Evolutionary conservation across 306 rosid species (phyloP), one percentile per base, ranked within the genome.

Genomic region (Lagenaria siceraria): DNA sequence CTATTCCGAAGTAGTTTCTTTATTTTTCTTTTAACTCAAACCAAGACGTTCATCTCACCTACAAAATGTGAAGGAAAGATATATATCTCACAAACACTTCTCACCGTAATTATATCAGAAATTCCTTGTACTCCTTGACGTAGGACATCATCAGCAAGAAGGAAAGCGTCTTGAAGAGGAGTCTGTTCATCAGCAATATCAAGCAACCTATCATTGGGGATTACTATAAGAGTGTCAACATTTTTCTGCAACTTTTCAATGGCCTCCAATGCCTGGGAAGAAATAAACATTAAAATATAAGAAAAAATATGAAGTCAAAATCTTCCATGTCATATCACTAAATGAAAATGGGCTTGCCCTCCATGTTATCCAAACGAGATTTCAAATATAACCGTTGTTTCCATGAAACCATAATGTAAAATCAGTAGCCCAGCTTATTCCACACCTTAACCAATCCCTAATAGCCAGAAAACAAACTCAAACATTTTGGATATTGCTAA

Each of bases 101-200:
- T 86, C 82, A 91, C 98, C 7, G 92, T 93, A 82, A 93, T 91
- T 52, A 93, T 93, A 80, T 93, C 98, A 51, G 98, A 92, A 86
- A 93, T 93, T 84, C 98, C 98, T 84, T 93, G 98, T 21, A 93
- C 98, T 84, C 98, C 98, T 80, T 93, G 98, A 53, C 97, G 92
- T 42, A 93, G 88, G 80, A 93, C 98, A 85, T 93, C 98, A 84
- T 91, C 98, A 13, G 97, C 98, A 74, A 93, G 92, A 78, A 78
- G 92, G 81, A 93, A 93, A 81, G 98, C 97, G 81, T 91, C 97
- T 81, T 90, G 93, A 78, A 93, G 97, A 38, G 97, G 90, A 22
- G 90, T 93, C 81, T 93, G 97, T 85, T 91, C 98, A 84, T 91
- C 97, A 75, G 97, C 93, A 77, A 93, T 85, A 86, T 90, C 98